A percentile compares a stretch with the other conserved stretches of the same genome.
Conservation (phyloP, 2,329 filamentous ascomycete genomes). For the Fusarium praegraminearum region DNA sequence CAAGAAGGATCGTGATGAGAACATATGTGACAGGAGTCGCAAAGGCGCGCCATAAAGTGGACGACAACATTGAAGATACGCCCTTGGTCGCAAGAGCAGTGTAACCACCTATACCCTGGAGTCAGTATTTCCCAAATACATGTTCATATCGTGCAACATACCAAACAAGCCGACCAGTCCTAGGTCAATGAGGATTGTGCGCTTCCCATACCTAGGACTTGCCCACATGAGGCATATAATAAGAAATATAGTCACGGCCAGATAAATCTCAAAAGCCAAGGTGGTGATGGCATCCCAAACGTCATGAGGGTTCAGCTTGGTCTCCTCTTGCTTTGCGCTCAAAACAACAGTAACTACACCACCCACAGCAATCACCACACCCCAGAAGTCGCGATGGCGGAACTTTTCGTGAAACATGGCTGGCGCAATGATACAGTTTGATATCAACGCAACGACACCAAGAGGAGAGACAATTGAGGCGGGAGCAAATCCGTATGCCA, state of each 20-base stretch:
- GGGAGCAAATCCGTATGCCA: conserved; percentile 97
- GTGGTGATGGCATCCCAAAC: conserved; percentile 90
- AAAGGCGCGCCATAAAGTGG: conserved; percentile 88
- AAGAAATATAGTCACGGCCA: conserved; percentile 78
- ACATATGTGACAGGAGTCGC: conserved; percentile 92
- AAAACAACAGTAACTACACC: conserved; percentile 94
- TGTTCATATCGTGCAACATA: conserved; percentile 56
- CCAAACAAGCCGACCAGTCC: conserved; percentile 94
- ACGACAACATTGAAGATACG: conserved; percentile 93
- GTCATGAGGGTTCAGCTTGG: conserved; percentile 88
- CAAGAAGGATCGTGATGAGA: conserved; percentile 81
- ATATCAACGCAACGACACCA: conserved; percentile 95
- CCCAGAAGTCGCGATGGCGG: conserved; percentile 84
- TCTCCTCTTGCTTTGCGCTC: conserved; percentile 89
- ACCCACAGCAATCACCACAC: conserved; percentile 86
- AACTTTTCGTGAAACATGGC: conserved; percentile 94
- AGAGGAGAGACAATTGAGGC: conserved; percentile 97
- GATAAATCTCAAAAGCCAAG: conserved; percentile 91
- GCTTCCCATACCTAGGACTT: conserved; percentile 85
- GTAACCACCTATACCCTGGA: conserved; percentile 77
- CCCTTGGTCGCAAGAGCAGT: conserved; percentile 98
- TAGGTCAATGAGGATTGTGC: conserved; percentile 90
- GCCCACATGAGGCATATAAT: conserved; percentile 84
- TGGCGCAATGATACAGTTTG: conserved; percentile 96
- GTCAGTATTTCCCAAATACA: conserved; percentile 16